Evolutionary conservation across 176 grass and related monocot species (phyloP).

Genomic region (Themeda triandra): DNA sequence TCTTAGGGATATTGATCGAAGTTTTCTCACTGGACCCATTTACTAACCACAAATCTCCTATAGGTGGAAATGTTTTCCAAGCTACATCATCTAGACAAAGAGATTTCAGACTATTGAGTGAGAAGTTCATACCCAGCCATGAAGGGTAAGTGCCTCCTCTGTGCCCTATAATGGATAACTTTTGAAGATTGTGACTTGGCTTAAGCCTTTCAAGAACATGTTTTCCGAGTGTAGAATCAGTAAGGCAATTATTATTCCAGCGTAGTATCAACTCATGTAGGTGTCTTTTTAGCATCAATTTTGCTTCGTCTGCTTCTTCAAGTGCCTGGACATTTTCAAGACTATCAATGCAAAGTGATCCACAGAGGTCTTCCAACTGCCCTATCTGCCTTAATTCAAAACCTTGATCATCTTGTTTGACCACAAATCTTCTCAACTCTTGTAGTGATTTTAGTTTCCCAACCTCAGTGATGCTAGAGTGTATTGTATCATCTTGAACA

Average conservation of each 20-base stretch:
- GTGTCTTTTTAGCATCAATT: not conserved
- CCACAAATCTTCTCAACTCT: not conserved
- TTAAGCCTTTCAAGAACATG: not conserved
- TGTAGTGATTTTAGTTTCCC: not conserved
- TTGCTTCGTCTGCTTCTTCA: not conserved
- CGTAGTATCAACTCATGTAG: not conserved
- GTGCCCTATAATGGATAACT: not conserved
- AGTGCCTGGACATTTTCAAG: not conserved
- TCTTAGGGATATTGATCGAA: too few relatives aligned
- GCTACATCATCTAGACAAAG: not conserved
- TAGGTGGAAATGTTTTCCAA: not conserved
- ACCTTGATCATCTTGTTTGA: not conserved
- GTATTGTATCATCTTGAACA: not conserved
- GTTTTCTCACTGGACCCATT: too few relatives aligned
- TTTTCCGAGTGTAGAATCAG: fast-evolving
- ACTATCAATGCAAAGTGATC: not conserved
- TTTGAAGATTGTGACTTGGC: not conserved
- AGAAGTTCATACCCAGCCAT: not conserved
- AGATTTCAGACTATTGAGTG: not conserved
- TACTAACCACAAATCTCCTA: too few relatives aligned
- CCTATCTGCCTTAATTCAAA: not conserved
- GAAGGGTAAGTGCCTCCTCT: not conserved
- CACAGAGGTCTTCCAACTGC: not conserved
- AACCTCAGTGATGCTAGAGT: not conserved
- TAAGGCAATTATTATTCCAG: fast-evolving